Conservation (phyloP, 2,329 filamentous ascomycete genomes). For the Salinomyces thailandicus region DNA sequence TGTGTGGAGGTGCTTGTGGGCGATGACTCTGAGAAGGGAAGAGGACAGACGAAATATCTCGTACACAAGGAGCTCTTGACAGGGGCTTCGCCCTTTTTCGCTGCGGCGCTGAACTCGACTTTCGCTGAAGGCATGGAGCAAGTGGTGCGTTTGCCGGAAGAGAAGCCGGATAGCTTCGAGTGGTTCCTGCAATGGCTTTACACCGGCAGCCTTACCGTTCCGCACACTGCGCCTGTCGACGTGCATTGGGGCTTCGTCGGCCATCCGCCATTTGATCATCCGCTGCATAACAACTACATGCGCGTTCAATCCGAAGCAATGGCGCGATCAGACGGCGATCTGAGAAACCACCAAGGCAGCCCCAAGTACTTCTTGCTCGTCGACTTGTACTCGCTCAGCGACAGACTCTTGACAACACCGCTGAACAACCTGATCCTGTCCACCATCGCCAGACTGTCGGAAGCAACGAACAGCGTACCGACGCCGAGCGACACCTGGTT, state of each 20-base stretch:
- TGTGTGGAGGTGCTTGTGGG: conserved; percentile 33
- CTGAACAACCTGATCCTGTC: conserved; percentile 37
- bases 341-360: conserved; percentile 36
- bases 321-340: conserved; percentile 23
- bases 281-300: conserved; percentile 2
- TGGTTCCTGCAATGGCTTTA: conserved; percentile 45
- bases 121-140: conserved; percentile 38
- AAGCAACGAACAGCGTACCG: conserved; percentile 39
- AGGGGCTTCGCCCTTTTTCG: conserved; percentile 40
- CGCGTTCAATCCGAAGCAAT: conserved; percentile 5
- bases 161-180: conserved; percentile 37
- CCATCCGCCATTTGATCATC: conserved; percentile 5
- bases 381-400: conserved; percentile 37
- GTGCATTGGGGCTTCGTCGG: conserved; percentile 1
- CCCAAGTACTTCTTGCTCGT: conserved; percentile 43
- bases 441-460: conserved; percentile 34
- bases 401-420: conserved; percentile 37
- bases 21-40: conserved; percentile 15
- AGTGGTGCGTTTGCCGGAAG: conserved; percentile 34
- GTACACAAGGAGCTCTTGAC: conserved; percentile 41
- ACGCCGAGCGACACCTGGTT: conserved; percentile 40
- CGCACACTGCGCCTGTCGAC: conserved; percentile 3
- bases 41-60: conserved; percentile 30
- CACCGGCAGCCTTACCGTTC: conserved; percentile 29
- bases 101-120: conserved; percentile 37